Base-by-base conservation (phyloP, 352 stramenopile genomes). In the Halophytophthora batemanensis region DNA sequence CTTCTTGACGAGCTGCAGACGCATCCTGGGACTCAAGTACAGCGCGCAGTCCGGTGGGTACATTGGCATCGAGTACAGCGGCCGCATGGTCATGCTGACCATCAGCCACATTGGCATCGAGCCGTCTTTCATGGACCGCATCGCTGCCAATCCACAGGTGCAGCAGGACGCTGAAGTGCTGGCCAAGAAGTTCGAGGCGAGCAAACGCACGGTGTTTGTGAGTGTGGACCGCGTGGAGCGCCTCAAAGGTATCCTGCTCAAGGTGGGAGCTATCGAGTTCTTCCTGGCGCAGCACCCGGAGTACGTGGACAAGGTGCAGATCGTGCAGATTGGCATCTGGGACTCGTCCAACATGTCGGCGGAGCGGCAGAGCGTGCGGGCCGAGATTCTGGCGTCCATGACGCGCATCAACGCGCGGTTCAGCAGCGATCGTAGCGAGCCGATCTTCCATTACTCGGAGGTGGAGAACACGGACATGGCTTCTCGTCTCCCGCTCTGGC, bases 61-160 rank as follows among this genome's bases (percentile, higher is more conserved):
- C 42, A 86, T 99, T 45, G 96, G 96, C 13, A 91, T 99, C 7
- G 84, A 98, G 42, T 98, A 98, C 66, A 74, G 87, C 48, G 95
- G 92, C 6, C 86, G 90, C 15, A 98, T 97, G 52, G 95, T 99
- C 45, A 79, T 99, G 25, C 97, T 99, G 22, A 97, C 95, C 17
- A 98, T 99, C 59, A 98, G 85, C 48, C 97, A 99, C 65, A 95
- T 99, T 12, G 95, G 87, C 38, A 97, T 99, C 60, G 97, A 99
- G 72, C 88, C 71, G n/a, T 61, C 61, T 0, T 48, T 77, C 21
- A 93, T 95, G 48, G 74, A 73, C 0, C 54, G 73, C 5, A 62
- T 77, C 17, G 42, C 89, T 18, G 47, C 63, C 44, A 77, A 83
- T 25, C 76, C 80, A 5, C 74, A 77, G 19, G 92, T 98, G 3